Percentiles rank a stretch among this genome's conserved stretches.
phyloP scores from a whole-genome alignment of 2,329 filamentous ascomycete genomes.

The Aspergillus japonicus region DNA sequence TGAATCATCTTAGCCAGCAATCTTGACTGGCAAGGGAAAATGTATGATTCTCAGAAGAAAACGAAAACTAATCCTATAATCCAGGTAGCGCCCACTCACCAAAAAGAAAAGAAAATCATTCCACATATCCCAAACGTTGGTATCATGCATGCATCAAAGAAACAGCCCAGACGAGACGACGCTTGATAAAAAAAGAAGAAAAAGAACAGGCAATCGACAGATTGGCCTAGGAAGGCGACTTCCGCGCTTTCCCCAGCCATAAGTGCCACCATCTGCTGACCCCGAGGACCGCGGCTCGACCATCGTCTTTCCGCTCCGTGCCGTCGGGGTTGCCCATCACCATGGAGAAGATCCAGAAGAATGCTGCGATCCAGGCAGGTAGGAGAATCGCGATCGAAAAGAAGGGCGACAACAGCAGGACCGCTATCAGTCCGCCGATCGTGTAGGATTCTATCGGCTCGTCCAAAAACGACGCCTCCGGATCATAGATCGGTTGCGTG shows the following conservation, averaged over 20 bases:
- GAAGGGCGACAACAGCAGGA: slow-evolving; percentile 57
- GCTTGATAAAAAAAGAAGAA: slow-evolving; percentile 8
- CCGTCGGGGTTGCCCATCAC: slow-evolving; percentile 63
- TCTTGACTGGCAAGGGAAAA: slow-evolving; percentile 5
- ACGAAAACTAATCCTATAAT: slow-evolving; percentile 6
- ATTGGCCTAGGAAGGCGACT: slow-evolving; percentile 14
- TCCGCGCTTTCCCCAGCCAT: slow-evolving; percentile 48
- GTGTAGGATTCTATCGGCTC: slow-evolving; percentile 38
- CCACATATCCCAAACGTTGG: slow-evolving; percentile 27
- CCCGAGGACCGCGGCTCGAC: slow-evolving; percentile 57
- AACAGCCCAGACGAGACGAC: slow-evolving; percentile 12
- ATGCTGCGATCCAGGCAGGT: slow-evolving; percentile 58
- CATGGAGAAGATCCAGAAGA: slow-evolving; percentile 62
- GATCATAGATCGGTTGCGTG: slow-evolving; percentile 39
- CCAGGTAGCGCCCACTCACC: background rate
- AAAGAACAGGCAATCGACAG: background rate
- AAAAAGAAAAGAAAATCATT: slow-evolving; percentile 16
- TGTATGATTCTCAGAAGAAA: slow-evolving; percentile 1
- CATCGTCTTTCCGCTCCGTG: slow-evolving; percentile 60
- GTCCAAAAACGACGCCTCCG: slow-evolving; percentile 29
- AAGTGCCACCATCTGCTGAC: slow-evolving; percentile 61
- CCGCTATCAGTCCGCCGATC: slow-evolving; percentile 45
- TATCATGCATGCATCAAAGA: slow-evolving; percentile 26
- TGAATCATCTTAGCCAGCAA: slow-evolving; percentile 13
- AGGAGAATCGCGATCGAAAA: slow-evolving; percentile 57